These are phyloP conservation scores for Dioszegia hungarica DNA, from an alignment of 768 basidiomycete species.

Conservation along the genomic window DNA sequence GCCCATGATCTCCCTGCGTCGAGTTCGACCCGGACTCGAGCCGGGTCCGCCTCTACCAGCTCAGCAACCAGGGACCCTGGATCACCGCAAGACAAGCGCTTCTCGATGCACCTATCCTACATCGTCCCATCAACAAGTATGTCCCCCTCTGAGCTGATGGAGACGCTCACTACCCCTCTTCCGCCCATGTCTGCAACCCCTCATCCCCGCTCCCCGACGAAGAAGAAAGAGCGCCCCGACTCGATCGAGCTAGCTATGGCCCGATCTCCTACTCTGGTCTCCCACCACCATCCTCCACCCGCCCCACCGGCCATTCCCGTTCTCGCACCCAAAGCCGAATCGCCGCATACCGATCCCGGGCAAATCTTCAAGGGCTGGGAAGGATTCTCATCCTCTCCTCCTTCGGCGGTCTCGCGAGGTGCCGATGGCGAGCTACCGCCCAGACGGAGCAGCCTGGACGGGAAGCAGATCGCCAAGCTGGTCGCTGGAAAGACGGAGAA, in stretches of 20 bases:
- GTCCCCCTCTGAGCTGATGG: background rate
- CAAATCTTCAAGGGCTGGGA: conserved; percentile 3
- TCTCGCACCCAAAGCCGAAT: background rate
- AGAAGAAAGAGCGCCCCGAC: conserved; percentile 2
- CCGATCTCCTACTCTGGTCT: background rate
- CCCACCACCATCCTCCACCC: background rate
- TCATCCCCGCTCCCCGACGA: background rate
- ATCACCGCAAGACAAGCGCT: background rate
- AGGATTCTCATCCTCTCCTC: conserved; percentile 4
- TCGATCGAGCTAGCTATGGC: conserved; percentile 4
- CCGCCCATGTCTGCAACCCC: background rate
- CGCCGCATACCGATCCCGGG: background rate
- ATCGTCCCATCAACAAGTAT: background rate
- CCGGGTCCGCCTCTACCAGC: background rate
- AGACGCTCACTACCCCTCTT: background rate
- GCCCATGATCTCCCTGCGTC: background rate
- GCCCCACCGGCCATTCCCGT: background rate
- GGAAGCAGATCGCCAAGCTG: background rate
- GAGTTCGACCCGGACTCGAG: too few species aligned
- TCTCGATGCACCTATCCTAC: background rate
- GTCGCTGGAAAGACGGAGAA: conserved; percentile 8
- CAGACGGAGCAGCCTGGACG: background rate
- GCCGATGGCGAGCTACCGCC: background rate
- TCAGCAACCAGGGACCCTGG: conserved; percentile 3
- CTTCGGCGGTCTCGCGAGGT: background rate